A percentile compares a stretch with the other conserved stretches of the same genome.
These are phyloP conservation scores for Medicago lupulina DNA, from an alignment of 306 rosid genomes.

Conservation along the genomic window DNA sequence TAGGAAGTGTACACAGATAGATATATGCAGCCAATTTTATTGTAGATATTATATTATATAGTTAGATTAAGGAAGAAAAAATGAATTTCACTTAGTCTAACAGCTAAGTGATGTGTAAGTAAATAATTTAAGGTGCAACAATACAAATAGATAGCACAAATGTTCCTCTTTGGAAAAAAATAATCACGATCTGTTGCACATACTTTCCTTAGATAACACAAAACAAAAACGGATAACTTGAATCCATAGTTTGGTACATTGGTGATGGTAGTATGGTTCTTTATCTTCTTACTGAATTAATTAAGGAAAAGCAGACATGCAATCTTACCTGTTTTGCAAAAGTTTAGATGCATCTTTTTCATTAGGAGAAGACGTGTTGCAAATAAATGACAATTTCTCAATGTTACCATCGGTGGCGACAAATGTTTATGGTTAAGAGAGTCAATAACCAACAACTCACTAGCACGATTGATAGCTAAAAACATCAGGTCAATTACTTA, in stretches of 20 bases:
- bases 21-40: too few relatives aligned
- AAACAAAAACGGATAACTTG: neutral
- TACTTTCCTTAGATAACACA: too few relatives aligned
- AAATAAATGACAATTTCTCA: too few relatives aligned
- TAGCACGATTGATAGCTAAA: too few relatives aligned
- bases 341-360: neutral
- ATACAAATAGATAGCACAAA: neutral
- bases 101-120: neutral
- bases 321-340: neutral
- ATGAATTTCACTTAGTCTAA: neutral
- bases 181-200: neutral
- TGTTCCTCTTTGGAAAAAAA: neutral
- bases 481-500: too few relatives aligned
- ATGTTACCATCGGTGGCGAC: too few relatives aligned
- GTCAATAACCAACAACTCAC: too few relatives aligned
- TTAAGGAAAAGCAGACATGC: neutral
- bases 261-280: too few relatives aligned
- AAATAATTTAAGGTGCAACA: neutral
- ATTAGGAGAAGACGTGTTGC: too few relatives aligned
- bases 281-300: neutral
- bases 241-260: neutral
- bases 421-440: too few relatives aligned
- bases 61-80: too few relatives aligned
- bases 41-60: too few relatives aligned
- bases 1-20: neutral